Evolutionary conservation across 78 protist genomes (phyloP).

Genomic region (Salpingoeca rosetta): DNA sequence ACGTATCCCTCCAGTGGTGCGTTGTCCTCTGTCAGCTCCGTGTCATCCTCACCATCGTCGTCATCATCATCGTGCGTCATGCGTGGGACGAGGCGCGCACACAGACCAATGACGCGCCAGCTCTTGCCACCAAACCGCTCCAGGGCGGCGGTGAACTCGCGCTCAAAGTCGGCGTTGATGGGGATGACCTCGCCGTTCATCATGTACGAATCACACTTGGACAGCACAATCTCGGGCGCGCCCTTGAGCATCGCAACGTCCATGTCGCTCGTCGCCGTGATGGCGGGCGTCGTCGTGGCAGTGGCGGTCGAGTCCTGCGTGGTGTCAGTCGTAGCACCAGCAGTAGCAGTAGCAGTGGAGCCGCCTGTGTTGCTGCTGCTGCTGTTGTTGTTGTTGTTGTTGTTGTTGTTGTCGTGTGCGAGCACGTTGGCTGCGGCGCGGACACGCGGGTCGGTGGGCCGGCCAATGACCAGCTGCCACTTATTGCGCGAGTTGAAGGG

Average conservation of each 20-base stretch:
- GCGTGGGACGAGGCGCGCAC: no score
- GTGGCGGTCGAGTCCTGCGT: no score
- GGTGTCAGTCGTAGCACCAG: not conserved
- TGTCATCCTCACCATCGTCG: no score
- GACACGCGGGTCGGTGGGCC: no score
- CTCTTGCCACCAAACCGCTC: constrained; percentile 2
- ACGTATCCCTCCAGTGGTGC: no score
- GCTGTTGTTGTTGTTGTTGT: constrained; percentile 84
- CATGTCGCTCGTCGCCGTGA: not conserved
- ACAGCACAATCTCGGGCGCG: constrained; percentile 73
- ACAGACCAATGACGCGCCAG: constrained; percentile 24
- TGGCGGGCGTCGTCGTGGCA: no score
- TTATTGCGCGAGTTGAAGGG: constrained; percentile 94
- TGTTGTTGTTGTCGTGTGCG: no score
- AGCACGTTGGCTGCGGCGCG: constrained; percentile 70
- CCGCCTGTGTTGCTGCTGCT: no score
- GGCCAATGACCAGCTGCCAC: constrained; percentile 60
- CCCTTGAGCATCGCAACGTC: constrained; percentile 55
- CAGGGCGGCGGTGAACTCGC: not conserved
- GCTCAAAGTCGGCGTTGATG: not conserved
- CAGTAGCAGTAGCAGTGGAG: constrained; percentile 8
- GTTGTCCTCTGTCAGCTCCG: no score
- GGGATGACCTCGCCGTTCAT: constrained; percentile 21
- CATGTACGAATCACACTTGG: constrained; percentile 14
- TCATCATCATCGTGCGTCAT: no score